A percentile compares a stretch with the other conserved stretches of the same genome.
Conservation (phyloP, 2,329 filamentous ascomycete genomes). For the Colletotrichum ledebouriae region DNA sequence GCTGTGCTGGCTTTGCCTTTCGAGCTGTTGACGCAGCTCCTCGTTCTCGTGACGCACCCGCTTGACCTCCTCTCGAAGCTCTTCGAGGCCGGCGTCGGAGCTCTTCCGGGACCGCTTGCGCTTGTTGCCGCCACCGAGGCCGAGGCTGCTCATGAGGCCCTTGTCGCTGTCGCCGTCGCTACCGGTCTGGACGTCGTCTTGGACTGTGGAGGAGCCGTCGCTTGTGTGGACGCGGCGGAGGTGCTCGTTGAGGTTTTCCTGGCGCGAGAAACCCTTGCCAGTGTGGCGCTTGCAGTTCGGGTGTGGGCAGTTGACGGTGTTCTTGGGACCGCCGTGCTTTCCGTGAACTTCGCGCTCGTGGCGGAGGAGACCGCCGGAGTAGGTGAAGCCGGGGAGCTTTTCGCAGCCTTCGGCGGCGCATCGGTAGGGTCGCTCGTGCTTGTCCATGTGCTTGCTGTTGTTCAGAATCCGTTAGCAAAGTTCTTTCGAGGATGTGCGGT, state of each 20-base stretch:
- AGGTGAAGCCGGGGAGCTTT: conserved; percentile 94
- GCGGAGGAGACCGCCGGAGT: conserved; percentile 88
- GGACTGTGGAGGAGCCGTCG: conserved; percentile 54
- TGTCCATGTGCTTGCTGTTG: conserved; percentile 95
- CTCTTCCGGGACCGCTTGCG: conserved; percentile 57
- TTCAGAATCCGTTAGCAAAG: conserved; percentile 45
- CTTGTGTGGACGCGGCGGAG: conserved; percentile 87
- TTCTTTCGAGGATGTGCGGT: neutral
- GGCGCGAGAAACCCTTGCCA: conserved; percentile 90
- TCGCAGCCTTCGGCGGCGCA: conserved; percentile 87
- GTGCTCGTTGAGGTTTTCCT: conserved; percentile 95
- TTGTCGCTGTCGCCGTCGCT: conserved; percentile 64
- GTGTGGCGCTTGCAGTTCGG: conserved; percentile 89
- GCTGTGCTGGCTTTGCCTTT: conserved; percentile 62
- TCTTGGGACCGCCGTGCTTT: conserved; percentile 89
- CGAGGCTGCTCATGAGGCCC: conserved; percentile 42
- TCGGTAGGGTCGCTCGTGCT: conserved; percentile 93
- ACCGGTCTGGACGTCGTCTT: conserved; percentile 52
- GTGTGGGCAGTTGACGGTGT: conserved; percentile 88
- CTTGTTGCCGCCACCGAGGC: conserved; percentile 55
- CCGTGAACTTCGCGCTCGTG: conserved; percentile 95
- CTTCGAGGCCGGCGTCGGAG: conserved; percentile 61
- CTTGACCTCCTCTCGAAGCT: conserved; percentile 75
- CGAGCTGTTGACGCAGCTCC: conserved; percentile 65
- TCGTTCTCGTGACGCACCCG: conserved; percentile 75